phyloP scores from a whole-genome alignment of 169 alveolate genomes.

The Plasmodium falciparum region DNA sequence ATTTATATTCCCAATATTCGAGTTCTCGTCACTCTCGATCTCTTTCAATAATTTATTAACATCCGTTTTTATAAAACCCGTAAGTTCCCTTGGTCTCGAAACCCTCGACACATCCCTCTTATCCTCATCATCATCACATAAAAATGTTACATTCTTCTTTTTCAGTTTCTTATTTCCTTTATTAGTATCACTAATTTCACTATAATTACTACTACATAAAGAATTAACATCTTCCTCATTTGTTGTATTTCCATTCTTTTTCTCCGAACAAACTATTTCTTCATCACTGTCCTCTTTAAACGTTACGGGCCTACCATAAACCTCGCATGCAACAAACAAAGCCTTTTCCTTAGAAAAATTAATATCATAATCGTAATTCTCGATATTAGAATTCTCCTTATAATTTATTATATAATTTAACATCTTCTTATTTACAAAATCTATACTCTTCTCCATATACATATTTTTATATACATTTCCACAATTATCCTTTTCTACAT shows the following conservation, averaged over 20 bases:
- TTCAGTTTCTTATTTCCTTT: background rate
- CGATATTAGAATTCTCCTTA: too few species aligned
- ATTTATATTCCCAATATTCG: too few species aligned
- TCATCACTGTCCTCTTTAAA: constrained; percentile 43
- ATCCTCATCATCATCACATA: constrained; percentile 8
- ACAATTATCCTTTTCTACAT: too few species aligned
- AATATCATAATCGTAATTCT: background rate
- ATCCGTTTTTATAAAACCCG: constrained; percentile 72
- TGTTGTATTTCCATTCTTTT: constrained; percentile 8
- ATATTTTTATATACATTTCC: too few species aligned
- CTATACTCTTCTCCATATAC: too few species aligned
- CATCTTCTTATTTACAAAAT: too few species aligned
- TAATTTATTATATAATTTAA: too few species aligned
- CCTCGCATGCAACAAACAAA: constrained; percentile 9
- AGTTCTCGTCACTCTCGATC: constrained; percentile 27
- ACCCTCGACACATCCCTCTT: background rate
- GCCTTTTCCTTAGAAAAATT: background rate
- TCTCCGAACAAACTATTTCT: background rate
- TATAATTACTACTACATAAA: constrained; percentile 8
- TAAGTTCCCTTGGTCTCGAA: constrained; percentile 24
- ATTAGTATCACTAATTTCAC: constrained; percentile 3
- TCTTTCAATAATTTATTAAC: constrained; percentile 37
- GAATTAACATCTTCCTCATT: background rate
- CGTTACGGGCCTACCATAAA: constrained; percentile 52
- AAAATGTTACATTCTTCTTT: constrained; percentile 22